Conservation (phyloP, 805 yeast species). For the Alloascoidea hylecoeti region DNA sequence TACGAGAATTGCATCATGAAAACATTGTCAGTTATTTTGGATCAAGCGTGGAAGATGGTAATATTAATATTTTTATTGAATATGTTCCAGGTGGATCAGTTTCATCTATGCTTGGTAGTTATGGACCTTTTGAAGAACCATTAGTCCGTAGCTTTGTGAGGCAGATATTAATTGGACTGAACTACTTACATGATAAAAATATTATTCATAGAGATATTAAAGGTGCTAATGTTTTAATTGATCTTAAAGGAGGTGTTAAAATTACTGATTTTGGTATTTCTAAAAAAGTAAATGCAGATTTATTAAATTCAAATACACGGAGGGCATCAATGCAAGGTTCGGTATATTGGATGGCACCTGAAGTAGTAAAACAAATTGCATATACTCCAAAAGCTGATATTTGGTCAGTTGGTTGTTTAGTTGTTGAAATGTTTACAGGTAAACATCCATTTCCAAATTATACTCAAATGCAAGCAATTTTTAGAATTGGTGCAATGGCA, state of each 20-base stretch:
- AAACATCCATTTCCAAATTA: conserved; percentile 92
- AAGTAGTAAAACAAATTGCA: conserved; percentile 86
- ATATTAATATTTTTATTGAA: conserved; percentile 66
- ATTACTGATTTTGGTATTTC: conserved; percentile 84
- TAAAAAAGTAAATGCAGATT: conserved; percentile 44
- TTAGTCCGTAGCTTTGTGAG: conserved; percentile 56
- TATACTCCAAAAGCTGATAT: conserved; percentile 90
- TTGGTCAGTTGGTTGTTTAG: conserved; percentile 93
- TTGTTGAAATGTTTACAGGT: conserved; percentile 93
- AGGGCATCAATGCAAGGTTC: conserved; percentile 90
- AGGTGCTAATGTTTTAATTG: conserved; percentile 78
- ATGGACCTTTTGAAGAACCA: conserved; percentile 74
- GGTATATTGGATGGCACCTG: conserved; percentile 99
- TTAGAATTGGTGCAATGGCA: conserved; percentile 73
- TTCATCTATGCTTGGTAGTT: conserved; percentile 53
- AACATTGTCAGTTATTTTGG: conserved; percentile 91
- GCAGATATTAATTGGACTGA: conserved; percentile 64
- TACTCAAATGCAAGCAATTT: conserved; percentile 94
- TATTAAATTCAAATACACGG: conserved; percentile 22
- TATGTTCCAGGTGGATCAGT: conserved; percentile 68
- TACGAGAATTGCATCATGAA: conserved; percentile 74
- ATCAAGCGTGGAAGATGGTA: conserved; percentile 58
- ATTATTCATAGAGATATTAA: conserved; percentile 82
- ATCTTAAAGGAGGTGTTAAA: conserved; percentile 68
- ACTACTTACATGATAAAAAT: conserved; percentile 58